Evolutionary conservation across 345 rosid species (phyloP), one percentile per base, ranked within the genome.

Genomic region (Reutealis trisperma): DNA sequence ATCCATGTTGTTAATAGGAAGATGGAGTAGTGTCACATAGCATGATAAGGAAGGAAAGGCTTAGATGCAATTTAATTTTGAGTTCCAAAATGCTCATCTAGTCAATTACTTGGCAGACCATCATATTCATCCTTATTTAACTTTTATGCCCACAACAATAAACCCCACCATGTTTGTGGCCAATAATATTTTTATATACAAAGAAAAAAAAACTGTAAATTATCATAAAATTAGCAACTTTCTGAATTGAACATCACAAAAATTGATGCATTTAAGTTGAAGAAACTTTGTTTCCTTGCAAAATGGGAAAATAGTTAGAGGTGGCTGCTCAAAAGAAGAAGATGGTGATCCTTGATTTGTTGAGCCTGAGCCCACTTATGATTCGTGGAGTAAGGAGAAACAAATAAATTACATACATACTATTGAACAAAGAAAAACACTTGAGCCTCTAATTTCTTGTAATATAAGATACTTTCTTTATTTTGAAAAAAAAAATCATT

Each of bases 11-110:
- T 18, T 54, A 34, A 61, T 2, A 61, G 1, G 16, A 25, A 5
- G 22, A 4, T n/a, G 18, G 41, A 37, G 41, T 1, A 57, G 3
- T 7, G 71, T 67, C 10, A 47, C 41, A 42, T 41, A 24, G 19
- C 21, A 69, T 47, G 72, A 69, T 69, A 69, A 69, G 59, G 59
- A 69, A 69, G 59, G 59, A 69, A 67, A 42, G 18, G 58, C 34
- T 68, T 49, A 7, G 49, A 47, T 19, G 21, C 41, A 34, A 68
- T 15, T 68, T 47, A 68, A 47, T 47, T 24, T 69, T 69, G 72
- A 69, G 72, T 30, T 47, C 59, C 59, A 69, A 69, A 49, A 69
- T 49, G 37, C 37, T 69, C 6, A 24, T 13, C 21, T 2, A 24
- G 59, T 69, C 72, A 69, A 47, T 47, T 69, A 27, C 21, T 67